A percentile compares a stretch with the other conserved stretches of the same genome.
phyloP scores from a whole-genome alignment of 202 grass and related monocot genomes.

The Eragrostis tef region DNA sequence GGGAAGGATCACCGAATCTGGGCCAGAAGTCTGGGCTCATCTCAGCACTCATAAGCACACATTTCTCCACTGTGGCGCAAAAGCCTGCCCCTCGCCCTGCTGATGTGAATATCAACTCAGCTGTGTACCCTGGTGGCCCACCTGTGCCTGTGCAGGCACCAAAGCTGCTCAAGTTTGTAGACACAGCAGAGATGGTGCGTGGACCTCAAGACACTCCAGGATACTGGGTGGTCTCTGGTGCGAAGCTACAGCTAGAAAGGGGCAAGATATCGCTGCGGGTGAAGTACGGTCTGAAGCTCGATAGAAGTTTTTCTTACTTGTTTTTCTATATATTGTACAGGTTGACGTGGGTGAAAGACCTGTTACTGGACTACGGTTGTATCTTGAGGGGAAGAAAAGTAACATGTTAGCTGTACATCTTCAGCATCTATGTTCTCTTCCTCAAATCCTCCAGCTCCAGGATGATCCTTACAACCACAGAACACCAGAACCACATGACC shows the following conservation, averaged over 20 bases:
- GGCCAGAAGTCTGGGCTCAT: slow-evolving; percentile 88
- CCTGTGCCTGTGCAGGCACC: slow-evolving; percentile 73
- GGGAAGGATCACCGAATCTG: slow-evolving; percentile 85
- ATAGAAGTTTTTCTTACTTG: slow-evolving; percentile 1
- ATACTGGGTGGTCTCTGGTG: slow-evolving; percentile 92
- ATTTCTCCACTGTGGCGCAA: slow-evolving; percentile 67
- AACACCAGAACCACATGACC: slow-evolving; percentile 58
- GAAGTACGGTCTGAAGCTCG: slow-evolving; percentile 6
- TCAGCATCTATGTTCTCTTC: slow-evolving; percentile 90
- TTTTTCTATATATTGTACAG: slow-evolving; percentile 44
- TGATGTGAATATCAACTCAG: slow-evolving; percentile 90
- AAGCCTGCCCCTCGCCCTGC: slow-evolving; percentile 60
- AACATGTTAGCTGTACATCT: slow-evolving; percentile 91
- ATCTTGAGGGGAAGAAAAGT: slow-evolving; percentile 89
- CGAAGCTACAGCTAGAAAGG: slow-evolving; percentile 82
- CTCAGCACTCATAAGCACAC: slow-evolving; percentile 86
- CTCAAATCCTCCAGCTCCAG: slow-evolving; percentile 73
- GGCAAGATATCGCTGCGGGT: slow-evolving; percentile 75
- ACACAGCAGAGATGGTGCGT: slow-evolving; percentile 73
- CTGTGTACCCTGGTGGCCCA: slow-evolving; percentile 77
- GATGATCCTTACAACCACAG: slow-evolving; percentile 63
- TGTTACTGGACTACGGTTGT: slow-evolving; percentile 81
- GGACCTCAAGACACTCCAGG: slow-evolving; percentile 81
- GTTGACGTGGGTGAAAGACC: slow-evolving; percentile 88
- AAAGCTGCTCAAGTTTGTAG: slow-evolving; percentile 88